These are phyloP conservation scores for Solanum arcanum DNA, from an alignment of 257 asterid species.

Conservation along the genomic window DNA sequence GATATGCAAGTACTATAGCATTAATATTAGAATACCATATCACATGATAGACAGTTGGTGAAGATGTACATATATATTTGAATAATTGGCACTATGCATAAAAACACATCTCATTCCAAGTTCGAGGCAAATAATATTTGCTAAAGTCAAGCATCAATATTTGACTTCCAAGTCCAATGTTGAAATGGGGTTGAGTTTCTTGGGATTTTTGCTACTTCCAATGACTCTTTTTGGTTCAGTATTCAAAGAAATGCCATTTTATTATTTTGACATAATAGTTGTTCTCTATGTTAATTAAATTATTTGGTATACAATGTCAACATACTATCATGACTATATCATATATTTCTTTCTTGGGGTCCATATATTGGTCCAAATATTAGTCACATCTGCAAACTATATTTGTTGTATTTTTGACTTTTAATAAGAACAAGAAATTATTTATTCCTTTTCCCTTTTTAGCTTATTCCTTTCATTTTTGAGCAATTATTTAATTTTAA, in stretches of 20 bases:
- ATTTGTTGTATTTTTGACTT: background rate
- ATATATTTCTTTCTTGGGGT: background rate
- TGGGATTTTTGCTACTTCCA: background rate
- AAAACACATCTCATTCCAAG: background rate
- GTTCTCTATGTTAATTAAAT: background rate
- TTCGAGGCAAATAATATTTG: background rate
- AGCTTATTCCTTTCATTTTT: no score
- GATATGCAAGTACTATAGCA: background rate
- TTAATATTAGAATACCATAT: background rate
- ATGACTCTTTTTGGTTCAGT: background rate
- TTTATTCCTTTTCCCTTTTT: background rate
- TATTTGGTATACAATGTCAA: background rate
- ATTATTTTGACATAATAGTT: background rate
- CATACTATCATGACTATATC: background rate
- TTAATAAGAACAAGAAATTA: background rate
- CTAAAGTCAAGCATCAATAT: background rate
- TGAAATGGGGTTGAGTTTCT: slow-evolving; percentile 1
- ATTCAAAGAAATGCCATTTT: background rate
- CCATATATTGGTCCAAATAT: background rate
- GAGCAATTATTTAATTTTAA: background rate
- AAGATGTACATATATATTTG: background rate
- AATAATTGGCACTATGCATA: background rate
- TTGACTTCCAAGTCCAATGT: background rate
- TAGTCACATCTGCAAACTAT: background rate
- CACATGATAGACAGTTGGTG: background rate